phyloP scores from a whole-genome alignment of 2,329 filamentous ascomycete species.

The Lasiodiplodia citricola region DNA sequence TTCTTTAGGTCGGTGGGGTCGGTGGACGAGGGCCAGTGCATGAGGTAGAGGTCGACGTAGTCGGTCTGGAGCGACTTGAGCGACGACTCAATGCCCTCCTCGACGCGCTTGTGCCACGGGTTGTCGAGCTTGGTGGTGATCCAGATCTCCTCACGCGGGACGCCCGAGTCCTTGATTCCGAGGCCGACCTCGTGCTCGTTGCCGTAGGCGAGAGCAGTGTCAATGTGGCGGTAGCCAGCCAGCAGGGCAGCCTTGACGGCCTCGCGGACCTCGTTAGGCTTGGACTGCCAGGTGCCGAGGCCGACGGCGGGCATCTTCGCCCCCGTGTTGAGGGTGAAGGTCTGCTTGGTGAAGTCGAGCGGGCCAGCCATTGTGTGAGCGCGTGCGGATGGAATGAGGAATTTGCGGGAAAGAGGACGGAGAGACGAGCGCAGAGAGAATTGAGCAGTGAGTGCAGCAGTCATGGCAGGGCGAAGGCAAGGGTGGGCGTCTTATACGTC shows the following conservation, averaged over 20 bases:
- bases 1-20: constrained; percentile 68
- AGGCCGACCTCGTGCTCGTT: constrained; percentile 77
- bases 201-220: constrained; percentile 77
- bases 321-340: constrained; percentile 67
- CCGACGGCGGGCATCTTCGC: constrained; percentile 79
- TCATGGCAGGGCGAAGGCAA: constrained; percentile 12
- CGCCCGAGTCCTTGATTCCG: constrained; percentile 70
- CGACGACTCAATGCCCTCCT: constrained; percentile 64
- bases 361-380: constrained; percentile 31
- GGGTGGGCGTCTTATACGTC: constrained; percentile 14
- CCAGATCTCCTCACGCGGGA: constrained; percentile 72
- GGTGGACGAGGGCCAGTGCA: constrained; percentile 70
- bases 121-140: constrained; percentile 86
- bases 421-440: constrained; percentile 34
- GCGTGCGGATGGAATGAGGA: constrained; percentile 6
- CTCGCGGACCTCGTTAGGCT: constrained; percentile 69
- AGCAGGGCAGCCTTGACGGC: constrained; percentile 74
- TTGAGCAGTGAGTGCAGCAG: constrained; percentile 31
- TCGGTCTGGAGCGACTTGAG: constrained; percentile 67
- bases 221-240: constrained; percentile 75
- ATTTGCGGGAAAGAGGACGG: constrained; percentile 16
- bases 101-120: constrained; percentile 74
- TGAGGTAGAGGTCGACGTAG: constrained; percentile 73
- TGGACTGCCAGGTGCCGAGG: constrained; percentile 80
- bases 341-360: constrained; percentile 46